Conservation (phyloP, 2,329 filamentous ascomycete species). For the Trichoderma pleuroti region DNA sequence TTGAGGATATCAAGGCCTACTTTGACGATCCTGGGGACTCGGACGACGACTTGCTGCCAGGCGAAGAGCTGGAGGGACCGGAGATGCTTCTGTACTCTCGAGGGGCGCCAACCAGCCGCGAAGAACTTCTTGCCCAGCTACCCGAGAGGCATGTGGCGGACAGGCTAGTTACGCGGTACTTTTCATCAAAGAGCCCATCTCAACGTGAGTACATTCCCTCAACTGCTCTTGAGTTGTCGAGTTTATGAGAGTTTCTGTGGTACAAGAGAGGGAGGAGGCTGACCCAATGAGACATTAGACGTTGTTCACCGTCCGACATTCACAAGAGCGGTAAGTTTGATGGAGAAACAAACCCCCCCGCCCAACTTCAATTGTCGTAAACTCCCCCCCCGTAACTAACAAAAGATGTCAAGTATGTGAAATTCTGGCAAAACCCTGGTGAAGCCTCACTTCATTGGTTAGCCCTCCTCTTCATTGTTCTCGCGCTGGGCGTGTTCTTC, state of each 20-base stretch:
- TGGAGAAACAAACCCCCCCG: not conserved
- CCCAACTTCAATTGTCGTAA: too few species aligned
- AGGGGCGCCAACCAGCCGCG: constrained; percentile 38
- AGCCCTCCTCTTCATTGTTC: constrained; percentile 49
- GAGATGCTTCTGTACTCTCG: constrained; percentile 44
- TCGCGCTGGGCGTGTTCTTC: constrained; percentile 43
- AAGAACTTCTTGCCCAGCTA: constrained; percentile 46
- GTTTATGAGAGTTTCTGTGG: not conserved
- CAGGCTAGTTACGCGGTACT: constrained; percentile 51
- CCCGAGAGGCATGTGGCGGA: constrained; percentile 47
- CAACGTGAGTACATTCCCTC: constrained; percentile 38
- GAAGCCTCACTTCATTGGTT: constrained; percentile 44
- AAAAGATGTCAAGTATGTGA: constrained; percentile 40
- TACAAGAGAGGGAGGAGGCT: not conserved
- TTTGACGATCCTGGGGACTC: constrained; percentile 48
- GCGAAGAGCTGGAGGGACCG: constrained; percentile 36
- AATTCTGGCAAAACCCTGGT: constrained; percentile 46
- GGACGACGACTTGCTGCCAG: constrained; percentile 33
- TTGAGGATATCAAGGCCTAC: constrained; percentile 56
- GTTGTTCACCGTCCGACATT: constrained; percentile 53
- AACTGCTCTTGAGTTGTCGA: not conserved
- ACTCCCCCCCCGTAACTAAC: not conserved
- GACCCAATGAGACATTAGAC: constrained; percentile 34
- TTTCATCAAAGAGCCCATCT: constrained; percentile 50
- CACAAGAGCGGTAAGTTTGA: constrained; percentile 37